Conservation (phyloP, 768 basidiomycete genomes). For the Cystofilobasidium macerans region DNA sequence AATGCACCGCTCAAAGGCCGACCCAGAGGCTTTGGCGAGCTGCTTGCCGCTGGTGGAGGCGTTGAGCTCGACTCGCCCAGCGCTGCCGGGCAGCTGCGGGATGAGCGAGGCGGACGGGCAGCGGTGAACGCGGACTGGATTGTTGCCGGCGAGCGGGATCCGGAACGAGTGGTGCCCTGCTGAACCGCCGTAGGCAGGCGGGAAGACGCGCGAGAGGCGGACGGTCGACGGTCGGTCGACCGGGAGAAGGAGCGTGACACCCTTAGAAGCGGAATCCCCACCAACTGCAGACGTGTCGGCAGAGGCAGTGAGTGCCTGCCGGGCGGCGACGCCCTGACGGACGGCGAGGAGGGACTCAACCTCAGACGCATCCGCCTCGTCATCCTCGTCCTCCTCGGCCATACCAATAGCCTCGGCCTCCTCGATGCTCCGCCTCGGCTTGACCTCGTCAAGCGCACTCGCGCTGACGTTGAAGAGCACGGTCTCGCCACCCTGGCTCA, state of each 20-base stretch:
- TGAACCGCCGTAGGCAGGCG: not conserved
- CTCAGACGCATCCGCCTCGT: slow-evolving; percentile 23
- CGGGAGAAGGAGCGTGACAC: slow-evolving; percentile 49
- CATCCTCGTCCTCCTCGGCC: slow-evolving; percentile 29
- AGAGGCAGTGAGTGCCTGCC: slow-evolving; percentile 32
- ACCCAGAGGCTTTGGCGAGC: too few species aligned
- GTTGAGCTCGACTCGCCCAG: slow-evolving; percentile 54
- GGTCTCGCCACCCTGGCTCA: slow-evolving; percentile 27
- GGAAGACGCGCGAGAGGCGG: slow-evolving; percentile 55
- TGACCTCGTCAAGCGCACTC: slow-evolving; percentile 29
- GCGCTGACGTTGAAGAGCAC: slow-evolving; percentile 24
- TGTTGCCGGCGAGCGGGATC: not conserved
- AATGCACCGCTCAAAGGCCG: slow-evolving; percentile 50
- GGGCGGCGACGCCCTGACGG: slow-evolving; percentile 35
- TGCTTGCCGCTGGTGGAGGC: slow-evolving; percentile 66
- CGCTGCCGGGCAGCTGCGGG: not conserved
- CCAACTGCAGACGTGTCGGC: too few species aligned
- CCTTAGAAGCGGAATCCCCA: slow-evolving; percentile 54
- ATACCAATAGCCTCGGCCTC: too few species aligned
- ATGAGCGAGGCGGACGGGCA: slow-evolving; percentile 20
- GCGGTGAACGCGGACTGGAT: slow-evolving; percentile 5
- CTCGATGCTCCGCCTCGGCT: slow-evolving; percentile 25
- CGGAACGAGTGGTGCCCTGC: not conserved
- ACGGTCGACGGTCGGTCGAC: slow-evolving; percentile 63
- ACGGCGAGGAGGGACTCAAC: slow-evolving; percentile 29